Evolutionary conservation across 2,329 filamentous ascomycete species (phyloP).

Genomic region (Botryotinia globosa): DNA sequence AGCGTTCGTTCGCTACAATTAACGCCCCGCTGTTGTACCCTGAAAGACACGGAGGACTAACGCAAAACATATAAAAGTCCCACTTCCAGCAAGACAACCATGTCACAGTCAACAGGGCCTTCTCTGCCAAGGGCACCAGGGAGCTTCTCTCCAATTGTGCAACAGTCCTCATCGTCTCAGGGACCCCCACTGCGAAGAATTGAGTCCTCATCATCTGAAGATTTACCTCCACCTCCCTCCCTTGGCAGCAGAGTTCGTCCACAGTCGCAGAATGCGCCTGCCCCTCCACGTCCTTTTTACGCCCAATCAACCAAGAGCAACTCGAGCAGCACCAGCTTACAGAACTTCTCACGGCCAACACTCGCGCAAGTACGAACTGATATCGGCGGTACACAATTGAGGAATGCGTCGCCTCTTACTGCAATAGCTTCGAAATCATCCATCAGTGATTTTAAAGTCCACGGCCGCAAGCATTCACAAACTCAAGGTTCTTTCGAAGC

Average conservation of each 20-base stretch:
- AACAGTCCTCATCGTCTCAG: conserved; percentile 33
- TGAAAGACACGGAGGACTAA: conserved; percentile 18
- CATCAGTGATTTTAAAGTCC: conserved; percentile 40
- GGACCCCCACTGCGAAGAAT: conserved; percentile 45
- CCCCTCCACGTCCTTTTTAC: conserved; percentile 47
- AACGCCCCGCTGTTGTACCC: conserved; percentile 21
- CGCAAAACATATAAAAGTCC: conserved; percentile 20
- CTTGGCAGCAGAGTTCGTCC: conserved; percentile 41
- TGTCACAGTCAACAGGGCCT: conserved; percentile 32
- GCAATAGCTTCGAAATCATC: conserved; percentile 42
- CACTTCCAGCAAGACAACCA: conserved; percentile 24
- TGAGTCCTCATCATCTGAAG: conserved; percentile 49
- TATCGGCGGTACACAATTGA: conserved; percentile 27
- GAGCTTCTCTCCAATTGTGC: conserved; percentile 38
- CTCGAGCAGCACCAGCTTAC: conserved; percentile 46
- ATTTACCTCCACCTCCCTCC: conserved; percentile 37
- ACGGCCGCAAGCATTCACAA: conserved; percentile 66
- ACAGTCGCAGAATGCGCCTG: conserved; percentile 45
- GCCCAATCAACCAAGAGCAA: conserved; percentile 48
- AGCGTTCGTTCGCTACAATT: conserved; percentile 17
- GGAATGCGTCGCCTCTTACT: conserved; percentile 45
- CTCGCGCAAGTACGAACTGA: conserved; percentile 24
- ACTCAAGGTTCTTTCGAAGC: conserved; percentile 77
- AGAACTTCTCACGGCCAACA: conserved; percentile 59
- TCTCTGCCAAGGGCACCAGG: conserved; percentile 33